Evolutionary conservation across 2,329 filamentous ascomycete genomes (phyloP).

Genomic region (Pyrenophora tritici-repentis): DNA sequence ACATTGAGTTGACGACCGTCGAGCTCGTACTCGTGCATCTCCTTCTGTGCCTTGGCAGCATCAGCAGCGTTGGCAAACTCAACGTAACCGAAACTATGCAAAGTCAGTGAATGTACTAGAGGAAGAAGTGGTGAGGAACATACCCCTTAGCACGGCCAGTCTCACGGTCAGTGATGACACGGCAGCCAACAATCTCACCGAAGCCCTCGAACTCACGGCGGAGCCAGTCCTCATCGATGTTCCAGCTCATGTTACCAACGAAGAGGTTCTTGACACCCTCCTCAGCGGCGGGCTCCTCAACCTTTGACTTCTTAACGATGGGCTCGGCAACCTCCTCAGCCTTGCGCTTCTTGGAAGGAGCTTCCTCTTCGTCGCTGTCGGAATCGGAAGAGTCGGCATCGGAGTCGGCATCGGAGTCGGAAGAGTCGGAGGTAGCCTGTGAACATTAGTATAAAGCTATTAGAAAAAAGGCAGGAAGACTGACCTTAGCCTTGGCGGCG

Average conservation of each 20-base stretch:
- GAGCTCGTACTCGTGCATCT: conserved; percentile 74
- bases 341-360: conserved; percentile 69
- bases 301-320: conserved; percentile 71
- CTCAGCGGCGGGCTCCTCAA: conserved; percentile 54
- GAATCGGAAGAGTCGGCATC: conserved; percentile 37
- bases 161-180: conserved; percentile 82
- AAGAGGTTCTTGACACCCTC: conserved; percentile 72
- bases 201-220: conserved; percentile 80
- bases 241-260: conserved; percentile 89
- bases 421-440: conserved; percentile 28
- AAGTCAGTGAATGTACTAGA: conserved; percentile 29
- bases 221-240: conserved; percentile 82
- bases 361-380: conserved; percentile 42
- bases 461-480: conserved; percentile 21
- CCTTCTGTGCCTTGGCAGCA: conserved; percentile 73
- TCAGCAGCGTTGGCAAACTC: conserved; percentile 74
- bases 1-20: conserved; percentile 78
- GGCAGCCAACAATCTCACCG: conserved; percentile 71
- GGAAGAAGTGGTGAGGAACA: conserved; percentile 27
- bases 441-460: conserved; percentile 18
- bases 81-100: conserved; percentile 78
- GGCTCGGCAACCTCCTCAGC: conserved; percentile 59
- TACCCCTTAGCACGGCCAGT: conserved; percentile 82
- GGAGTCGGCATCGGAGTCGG: conserved; percentile 40
- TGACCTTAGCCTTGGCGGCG: conserved; percentile 38